Base-by-base conservation (phyloP, 2,329 filamentous ascomycete genomes). In the Colletotrichum tropicicola region DNA sequence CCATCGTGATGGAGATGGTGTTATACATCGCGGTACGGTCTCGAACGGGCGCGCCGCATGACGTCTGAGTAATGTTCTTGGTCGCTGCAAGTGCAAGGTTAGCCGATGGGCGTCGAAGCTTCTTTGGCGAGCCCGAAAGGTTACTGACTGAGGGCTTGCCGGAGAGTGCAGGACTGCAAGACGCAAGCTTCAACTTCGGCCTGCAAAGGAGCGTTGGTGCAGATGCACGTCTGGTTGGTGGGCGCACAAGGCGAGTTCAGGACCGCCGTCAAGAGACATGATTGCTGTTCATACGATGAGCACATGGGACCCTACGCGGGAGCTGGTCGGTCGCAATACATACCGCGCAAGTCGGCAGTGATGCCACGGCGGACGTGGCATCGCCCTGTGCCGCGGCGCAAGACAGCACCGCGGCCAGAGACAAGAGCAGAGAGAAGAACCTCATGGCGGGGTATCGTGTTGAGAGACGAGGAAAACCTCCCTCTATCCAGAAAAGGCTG, bases 1-100 rank as follows among this genome's bases (percentile, higher is more conserved):
- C 75, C 9, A 80, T 69, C 61, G 68, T 32, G 68, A 76, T 69
- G 65, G 73, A 72, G 2, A 82, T 71, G 47, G 71, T 73, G 6
- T 77, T 68, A 49, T 80, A 74, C 21, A 75, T 67, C 21, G 71
- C 66, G 66, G 68, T 76, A 54, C 73, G 77, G 67, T 79, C 71
- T 12, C 74, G 70, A 6, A 73, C 32, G 8, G 68, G 72, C 3
- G 68, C 71, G 25, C 66, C 59, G 62, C 75, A 80, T 9, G 66
- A 65, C 2, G 71, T 73, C 28, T 68, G 55, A 30, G 73, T 71
- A 2, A 68, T 13, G 41, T 70, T 68, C 51, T 67, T 69, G 44
- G 59, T 67, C 5, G 39, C 59, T 68, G 21, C 15, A 8, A 19
- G 65, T 10, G n/a, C 52, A 49, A 21, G 19, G 60, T 47, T 32